A percentile compares a stretch with the other conserved stretches of the same genome.
These are phyloP conservation scores for Lactarius evosmus DNA, from an alignment of 768 basidiomycete genomes.

Conservation along the genomic window DNA sequence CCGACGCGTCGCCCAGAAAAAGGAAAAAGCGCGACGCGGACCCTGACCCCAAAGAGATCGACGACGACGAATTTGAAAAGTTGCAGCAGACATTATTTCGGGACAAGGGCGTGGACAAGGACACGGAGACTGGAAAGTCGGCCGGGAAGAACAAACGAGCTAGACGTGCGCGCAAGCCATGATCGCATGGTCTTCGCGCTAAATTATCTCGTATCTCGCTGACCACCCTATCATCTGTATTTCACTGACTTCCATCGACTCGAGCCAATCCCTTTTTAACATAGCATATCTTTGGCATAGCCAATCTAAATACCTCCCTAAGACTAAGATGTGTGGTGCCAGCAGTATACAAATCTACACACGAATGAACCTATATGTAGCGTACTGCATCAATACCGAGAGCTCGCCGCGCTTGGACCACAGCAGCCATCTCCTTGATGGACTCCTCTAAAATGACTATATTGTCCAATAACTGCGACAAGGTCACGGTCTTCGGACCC, in stretches of 20 bases:
- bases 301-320: constrained; percentile 1
- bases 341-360: neutral
- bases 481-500: constrained; percentile 50
- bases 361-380: constrained; percentile 49
- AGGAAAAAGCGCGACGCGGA: constrained; percentile 42
- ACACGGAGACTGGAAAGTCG: constrained; percentile 24
- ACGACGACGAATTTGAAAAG: constrained; percentile 62
- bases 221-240: constrained; percentile 6
- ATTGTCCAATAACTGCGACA: constrained; percentile 87
- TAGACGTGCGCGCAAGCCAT: constrained; percentile 18
- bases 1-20: constrained; percentile 40
- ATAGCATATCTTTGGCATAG: constrained; percentile 10
- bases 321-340: neutral
- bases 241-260: neutral
- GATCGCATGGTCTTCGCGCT: neutral
- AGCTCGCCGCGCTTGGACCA: constrained; percentile 78
- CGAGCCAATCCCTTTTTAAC: constrained; percentile 4
- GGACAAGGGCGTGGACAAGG: constrained; percentile 38
- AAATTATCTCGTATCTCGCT: neutral
- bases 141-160: constrained; percentile 21
- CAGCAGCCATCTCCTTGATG: constrained; percentile 87
- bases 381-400: constrained; percentile 81
- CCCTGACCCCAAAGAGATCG: constrained; percentile 52
- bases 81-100: constrained; percentile 56
- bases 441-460: constrained; percentile 93